Evolutionary conservation across 129 eudicot genomes (phyloP), one percentile per base, ranked within the genome.

Genomic region (Daucus carota): DNA sequence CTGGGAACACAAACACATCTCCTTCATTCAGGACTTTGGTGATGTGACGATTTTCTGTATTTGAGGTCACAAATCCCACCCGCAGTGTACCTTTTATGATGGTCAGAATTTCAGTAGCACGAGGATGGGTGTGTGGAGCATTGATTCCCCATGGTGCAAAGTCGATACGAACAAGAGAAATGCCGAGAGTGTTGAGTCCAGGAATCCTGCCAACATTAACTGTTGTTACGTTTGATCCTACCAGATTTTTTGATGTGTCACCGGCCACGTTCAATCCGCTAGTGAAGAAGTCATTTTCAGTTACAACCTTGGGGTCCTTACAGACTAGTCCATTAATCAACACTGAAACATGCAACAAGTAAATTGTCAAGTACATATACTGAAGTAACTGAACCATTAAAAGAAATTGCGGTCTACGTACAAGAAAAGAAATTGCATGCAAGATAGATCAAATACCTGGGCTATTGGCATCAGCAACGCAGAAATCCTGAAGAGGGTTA

Each of bases 111-210:
- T 63, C 34, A 12, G 40, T 63, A 6, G 70, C 70, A 16, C 72
- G 72, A 13, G 72, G 72, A 66, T 66, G 72, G 0, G 40, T 29
- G 41, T 66, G 72, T 6, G 72, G 72, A 66, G 72, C 41, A 34
- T 29, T 31, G 4, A 66, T 66, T 17, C 72, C 72, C 43, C 26
- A 33, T 4, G 70, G 70, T 14, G 40, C 70, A 63, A 63, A 63
- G 70, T 63, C 70, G 22, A 63, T 63, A 63, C 70, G 70, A 32
- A 32, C 40, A 29, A 63, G 70, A 63, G 70, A 22, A 54, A 78
- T 78, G 24, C 81, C 76, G 3, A 70, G 71, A 8, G 67, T 72
- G 57, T 78, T 78, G 31, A 78, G 76, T 32, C 76, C 77, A 29
- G 81, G 81, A 22, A 78, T 47, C 14, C 41, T 10, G 5, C 3